A percentile compares a stretch with the other conserved stretches of the same genome.
Evolutionary conservation across 2,329 filamentous ascomycete species (phyloP).

Genomic region (Ceratocystis destructans): DNA sequence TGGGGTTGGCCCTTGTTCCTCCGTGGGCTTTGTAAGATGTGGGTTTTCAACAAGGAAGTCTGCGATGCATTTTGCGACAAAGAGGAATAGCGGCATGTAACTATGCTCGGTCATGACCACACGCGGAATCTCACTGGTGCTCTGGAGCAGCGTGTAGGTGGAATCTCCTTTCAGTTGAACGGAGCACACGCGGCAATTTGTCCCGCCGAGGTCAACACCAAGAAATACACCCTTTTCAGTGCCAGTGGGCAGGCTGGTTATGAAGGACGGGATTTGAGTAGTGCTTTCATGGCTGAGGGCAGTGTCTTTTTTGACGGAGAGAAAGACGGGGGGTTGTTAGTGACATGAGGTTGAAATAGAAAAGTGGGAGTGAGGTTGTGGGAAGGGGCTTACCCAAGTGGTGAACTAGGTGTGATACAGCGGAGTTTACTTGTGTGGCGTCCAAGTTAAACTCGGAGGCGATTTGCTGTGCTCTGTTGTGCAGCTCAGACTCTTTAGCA

Average conservation of each 20-base stretch:
- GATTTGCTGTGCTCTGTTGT: background rate
- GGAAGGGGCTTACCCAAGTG: conserved; percentile 12
- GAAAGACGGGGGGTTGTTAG: background rate
- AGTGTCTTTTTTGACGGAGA: conserved; percentile 18
- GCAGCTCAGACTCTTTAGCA: background rate
- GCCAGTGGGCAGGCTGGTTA: conserved; percentile 62
- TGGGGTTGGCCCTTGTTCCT: background rate
- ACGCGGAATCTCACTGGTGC: conserved; percentile 28
- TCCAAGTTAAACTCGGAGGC: conserved; percentile 7
- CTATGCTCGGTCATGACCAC: conserved; percentile 21
- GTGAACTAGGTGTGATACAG: conserved; percentile 8
- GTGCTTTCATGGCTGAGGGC: conserved; percentile 45
- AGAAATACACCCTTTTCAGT: conserved; percentile 48
- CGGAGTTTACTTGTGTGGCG: background rate
- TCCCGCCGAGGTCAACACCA: conserved; percentile 27
- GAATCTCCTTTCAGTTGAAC: conserved; percentile 38
- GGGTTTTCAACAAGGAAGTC: conserved; percentile 38
- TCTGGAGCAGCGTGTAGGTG: conserved; percentile 56
- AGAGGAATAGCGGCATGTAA: conserved; percentile 52
- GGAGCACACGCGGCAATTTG: conserved; percentile 27
- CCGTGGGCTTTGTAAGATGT: background rate
- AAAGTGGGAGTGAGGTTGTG: background rate
- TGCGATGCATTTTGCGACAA: conserved; percentile 60
- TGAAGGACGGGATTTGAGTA: conserved; percentile 67
- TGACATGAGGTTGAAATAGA: background rate